Conservation (phyloP, 192 early-diverging fungal genomes). For the Coemansia sp. region DNA sequence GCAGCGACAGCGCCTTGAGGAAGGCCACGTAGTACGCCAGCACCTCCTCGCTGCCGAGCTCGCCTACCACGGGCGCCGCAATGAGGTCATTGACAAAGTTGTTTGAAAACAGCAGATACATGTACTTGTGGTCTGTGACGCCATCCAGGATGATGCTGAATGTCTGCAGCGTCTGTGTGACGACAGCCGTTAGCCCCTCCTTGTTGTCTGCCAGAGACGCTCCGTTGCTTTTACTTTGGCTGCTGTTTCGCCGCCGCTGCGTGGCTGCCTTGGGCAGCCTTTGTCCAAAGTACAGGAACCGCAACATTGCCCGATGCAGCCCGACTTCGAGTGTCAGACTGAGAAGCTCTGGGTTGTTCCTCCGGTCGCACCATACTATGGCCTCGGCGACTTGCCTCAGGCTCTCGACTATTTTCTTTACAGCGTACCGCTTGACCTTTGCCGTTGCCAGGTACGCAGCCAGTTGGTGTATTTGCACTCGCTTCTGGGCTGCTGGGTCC, state of each 20-base stretch:
- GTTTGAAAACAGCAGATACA: constrained; percentile 69
- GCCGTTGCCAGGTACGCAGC: constrained; percentile 21
- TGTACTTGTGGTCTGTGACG: constrained; percentile 34
- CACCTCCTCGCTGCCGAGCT: constrained; percentile 69
- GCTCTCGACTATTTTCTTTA: constrained; percentile 39
- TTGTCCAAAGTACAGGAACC: constrained; percentile 15
- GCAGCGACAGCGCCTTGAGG: constrained; percentile 69
- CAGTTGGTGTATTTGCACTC: constrained; percentile 20
- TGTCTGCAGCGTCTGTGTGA: constrained; percentile 54
- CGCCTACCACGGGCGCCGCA: constrained; percentile 44
- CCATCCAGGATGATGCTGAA: constrained; percentile 58
- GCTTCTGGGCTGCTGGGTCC: constrained; percentile 10
- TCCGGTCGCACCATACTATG: constrained; percentile 50
- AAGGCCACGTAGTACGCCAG: constrained; percentile 71
- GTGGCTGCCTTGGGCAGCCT: not conserved
- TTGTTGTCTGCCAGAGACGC: not conserved
- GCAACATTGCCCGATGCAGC: constrained; percentile 36
- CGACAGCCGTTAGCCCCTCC: constrained; percentile 22
- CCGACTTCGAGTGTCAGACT: constrained; percentile 35
- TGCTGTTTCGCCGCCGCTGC: constrained; percentile 1
- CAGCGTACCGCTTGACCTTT: constrained; percentile 13
- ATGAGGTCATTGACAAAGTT: constrained; percentile 78
- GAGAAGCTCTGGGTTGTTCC: constrained; percentile 39
- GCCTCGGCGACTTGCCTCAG: constrained; percentile 44
- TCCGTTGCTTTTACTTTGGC: not conserved